Evolutionary conservation across 1,284 basidiomycete species (phyloP).

Genomic region (Inonotus obliquus): DNA sequence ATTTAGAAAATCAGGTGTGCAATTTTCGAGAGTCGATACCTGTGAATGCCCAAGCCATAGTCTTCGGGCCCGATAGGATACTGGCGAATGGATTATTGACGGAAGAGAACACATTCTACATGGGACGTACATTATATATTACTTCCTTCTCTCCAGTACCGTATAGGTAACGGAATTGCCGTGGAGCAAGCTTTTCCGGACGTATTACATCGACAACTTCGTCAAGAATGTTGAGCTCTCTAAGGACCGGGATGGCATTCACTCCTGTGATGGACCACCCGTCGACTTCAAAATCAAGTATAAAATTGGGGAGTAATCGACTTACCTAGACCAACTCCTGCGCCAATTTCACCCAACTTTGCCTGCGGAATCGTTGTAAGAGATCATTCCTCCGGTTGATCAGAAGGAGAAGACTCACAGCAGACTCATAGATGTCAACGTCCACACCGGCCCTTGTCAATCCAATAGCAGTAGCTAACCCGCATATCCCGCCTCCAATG

Average conservation of each 20-base stretch:
- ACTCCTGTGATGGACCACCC: constrained; percentile 33
- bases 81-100: constrained; percentile 24
- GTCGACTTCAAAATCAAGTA: background rate
- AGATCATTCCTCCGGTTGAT: background rate
- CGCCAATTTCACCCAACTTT: constrained; percentile 47
- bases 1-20: background rate
- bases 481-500: constrained; percentile 51
- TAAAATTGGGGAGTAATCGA: background rate
- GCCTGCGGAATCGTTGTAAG: constrained; percentile 27
- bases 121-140: constrained; percentile 41
- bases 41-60: constrained; percentile 39
- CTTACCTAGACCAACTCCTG: constrained; percentile 48
- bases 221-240: constrained; percentile 40
- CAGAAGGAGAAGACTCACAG: constrained; percentile 27
- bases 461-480: constrained; percentile 42
- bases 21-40: constrained; percentile 24
- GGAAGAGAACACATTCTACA: background rate
- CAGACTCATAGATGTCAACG: constrained; percentile 48
- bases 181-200: constrained; percentile 28
- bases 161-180: constrained; percentile 39
- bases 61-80: constrained; percentile 31
- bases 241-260: constrained; percentile 45
- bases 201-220: constrained; percentile 35
- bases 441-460: constrained; percentile 40
- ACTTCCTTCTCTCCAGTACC: constrained; percentile 38